Percentiles rank a stretch among this genome's conserved stretches.
Evolutionary conservation across 2,329 filamentous ascomycete genomes (phyloP).

Genomic region (Aaosphaeria arxii): DNA sequence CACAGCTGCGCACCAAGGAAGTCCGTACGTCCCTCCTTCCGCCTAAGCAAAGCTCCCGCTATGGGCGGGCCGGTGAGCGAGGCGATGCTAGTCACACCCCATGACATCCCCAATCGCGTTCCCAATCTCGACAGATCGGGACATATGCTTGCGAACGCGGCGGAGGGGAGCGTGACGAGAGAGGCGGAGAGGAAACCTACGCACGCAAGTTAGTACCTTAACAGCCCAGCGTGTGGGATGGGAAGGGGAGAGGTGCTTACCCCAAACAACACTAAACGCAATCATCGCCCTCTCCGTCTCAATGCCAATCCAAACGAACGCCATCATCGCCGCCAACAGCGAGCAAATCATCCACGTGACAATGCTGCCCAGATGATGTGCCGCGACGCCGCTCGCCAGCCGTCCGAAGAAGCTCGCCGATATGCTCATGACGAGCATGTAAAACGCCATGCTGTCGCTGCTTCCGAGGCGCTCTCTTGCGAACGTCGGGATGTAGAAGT

Average conservation of each 20-base stretch:
- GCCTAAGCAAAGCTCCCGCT: conserved; percentile 29
- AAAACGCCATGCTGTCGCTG: conserved; percentile 25
- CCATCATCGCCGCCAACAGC: conserved; percentile 22
- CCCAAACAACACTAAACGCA: conserved; percentile 35
- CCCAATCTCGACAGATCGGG: conserved; percentile 34
- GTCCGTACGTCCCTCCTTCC: conserved; percentile 16
- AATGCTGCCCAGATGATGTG: conserved; percentile 31
- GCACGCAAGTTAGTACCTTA: neutral
- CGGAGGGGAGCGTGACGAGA: conserved; percentile 35
- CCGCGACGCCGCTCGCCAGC: conserved; percentile 23
- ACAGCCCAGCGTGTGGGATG: neutral
- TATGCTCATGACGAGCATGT: conserved; percentile 31
- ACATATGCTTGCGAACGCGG: conserved; percentile 36
- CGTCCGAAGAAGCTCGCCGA: conserved; percentile 36
- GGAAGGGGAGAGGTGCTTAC: conserved; percentile 13
- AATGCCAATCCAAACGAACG: conserved; percentile 32
- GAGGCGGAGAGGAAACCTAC: conserved; percentile 36
- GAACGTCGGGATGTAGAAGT: conserved; percentile 38
- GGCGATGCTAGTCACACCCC: conserved; percentile 34
- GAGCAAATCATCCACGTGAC: conserved; percentile 33
- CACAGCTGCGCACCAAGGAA: conserved; percentile 34
- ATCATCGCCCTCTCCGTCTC: conserved; percentile 24
- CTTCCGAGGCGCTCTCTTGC: conserved; percentile 26
- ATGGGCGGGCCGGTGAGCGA: conserved; percentile 35
- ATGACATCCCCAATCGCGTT: conserved; percentile 36